Base-by-base conservation (phyloP, 139 green algal species). In the Chlamydomonas sp. region DNA sequence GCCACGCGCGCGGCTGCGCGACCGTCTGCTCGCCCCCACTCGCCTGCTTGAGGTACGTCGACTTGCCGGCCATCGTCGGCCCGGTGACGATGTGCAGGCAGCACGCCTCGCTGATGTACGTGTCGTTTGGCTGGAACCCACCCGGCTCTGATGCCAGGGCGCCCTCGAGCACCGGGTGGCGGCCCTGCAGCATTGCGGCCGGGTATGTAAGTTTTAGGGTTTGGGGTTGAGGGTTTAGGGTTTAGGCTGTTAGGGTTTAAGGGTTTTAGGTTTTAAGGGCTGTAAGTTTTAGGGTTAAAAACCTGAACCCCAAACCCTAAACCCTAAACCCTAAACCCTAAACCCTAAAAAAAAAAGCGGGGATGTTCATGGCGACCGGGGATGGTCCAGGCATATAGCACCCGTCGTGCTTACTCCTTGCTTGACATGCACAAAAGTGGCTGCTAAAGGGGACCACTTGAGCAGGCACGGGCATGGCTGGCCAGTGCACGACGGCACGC, bases 21-120 rank as follows among this genome's bases (percentile, higher is more conserved):
- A n/a, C n/a, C n/a, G n/a, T n/a, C n/a, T n/a, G n/a, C n/a, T n/a
- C n/a, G n/a, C n/a, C n/a, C 22, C 13, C 2, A 59, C 75, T 36
- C 67, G 77, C 81, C 77, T 92, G 83, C 35, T 84, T 81, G n/a
- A 95, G 73, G 79, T 89, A 92, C 0, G 87, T 95, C 68, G 67
- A 81, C 72, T 95, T 95, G 62, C 89, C 89, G 13, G 69, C 71
- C 88, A 92, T 91, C 76, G 92, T 95, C 48, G 89, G 87, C 0
- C 89, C 89, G 4, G 79, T 89, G 39, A 95, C 79, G 43, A 95
- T 58, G 66, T 91, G 83, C 36, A 95, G 79, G 35, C 78, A 83
- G 67, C 64, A 37, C 22, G 74, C 35, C 71, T 71, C 8, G 74
- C 70, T 3, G 10, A 95, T 70, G 71, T 84, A 91, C 0, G 80